These are phyloP conservation scores for Ascochyta viciae-villosae DNA, from an alignment of 2,329 filamentous ascomycete species.

Conservation along the genomic window DNA sequence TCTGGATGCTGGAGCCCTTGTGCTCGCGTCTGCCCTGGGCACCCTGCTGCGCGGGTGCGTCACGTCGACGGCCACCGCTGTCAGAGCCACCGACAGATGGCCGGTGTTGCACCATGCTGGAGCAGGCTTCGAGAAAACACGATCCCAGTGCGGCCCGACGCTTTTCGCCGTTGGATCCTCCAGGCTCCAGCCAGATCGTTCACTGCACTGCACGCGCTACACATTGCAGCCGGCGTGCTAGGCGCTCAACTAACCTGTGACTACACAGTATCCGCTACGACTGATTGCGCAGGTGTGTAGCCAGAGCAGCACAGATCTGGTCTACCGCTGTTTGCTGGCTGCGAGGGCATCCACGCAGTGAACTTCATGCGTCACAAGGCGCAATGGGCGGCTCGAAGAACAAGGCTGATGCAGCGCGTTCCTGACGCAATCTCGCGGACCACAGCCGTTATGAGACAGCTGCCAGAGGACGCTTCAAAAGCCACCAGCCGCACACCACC, in stretches of 20 bases:
- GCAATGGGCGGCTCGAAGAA: slow-evolving; percentile 47
- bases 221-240: slow-evolving; percentile 37
- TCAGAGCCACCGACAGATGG: slow-evolving; percentile 39
- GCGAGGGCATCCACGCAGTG: slow-evolving; percentile 25
- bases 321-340: slow-evolving; percentile 33
- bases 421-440: slow-evolving; percentile 52
- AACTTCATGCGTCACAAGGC: slow-evolving; percentile 44
- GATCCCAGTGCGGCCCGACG: slow-evolving; percentile 49
- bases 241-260: slow-evolving; percentile 31
- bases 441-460: slow-evolving; percentile 47
- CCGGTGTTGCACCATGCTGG: slow-evolving; percentile 37
- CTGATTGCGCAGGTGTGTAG: slow-evolving; percentile 48
- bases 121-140: slow-evolving; percentile 48
- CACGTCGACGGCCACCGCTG: slow-evolving; percentile 37
- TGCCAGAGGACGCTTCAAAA: slow-evolving; percentile 35
- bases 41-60: slow-evolving; percentile 29
- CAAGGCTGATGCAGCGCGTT: slow-evolving; percentile 52
- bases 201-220: slow-evolving; percentile 24
- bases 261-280: slow-evolving; percentile 28
- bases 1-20: slow-evolving; percentile 13
- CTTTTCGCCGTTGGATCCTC: slow-evolving; percentile 45
- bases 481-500: slow-evolving; percentile 34
- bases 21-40: slow-evolving; percentile 6
- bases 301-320: slow-evolving; percentile 34
- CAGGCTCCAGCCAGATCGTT: slow-evolving; percentile 47